phyloP scores from a whole-genome alignment of 768 basidiomycete genomes.

The Pleurotus tuber-regium region DNA sequence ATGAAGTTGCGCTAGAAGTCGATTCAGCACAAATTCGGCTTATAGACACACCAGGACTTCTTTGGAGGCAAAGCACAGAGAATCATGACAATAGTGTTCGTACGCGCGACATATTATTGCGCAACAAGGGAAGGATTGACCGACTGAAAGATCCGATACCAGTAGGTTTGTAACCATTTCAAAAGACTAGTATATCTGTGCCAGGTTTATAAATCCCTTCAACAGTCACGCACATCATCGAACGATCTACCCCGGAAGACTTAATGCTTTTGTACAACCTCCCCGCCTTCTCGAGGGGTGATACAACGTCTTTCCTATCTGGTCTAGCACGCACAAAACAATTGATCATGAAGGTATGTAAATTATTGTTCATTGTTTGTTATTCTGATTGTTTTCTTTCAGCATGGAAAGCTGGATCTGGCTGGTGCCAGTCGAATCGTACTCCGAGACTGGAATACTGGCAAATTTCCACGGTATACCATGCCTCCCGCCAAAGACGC shows the following conservation, averaged over 20 bases:
- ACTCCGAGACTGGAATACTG: constrained; percentile 81
- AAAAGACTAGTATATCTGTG: too few relatives aligned
- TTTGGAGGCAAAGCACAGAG: constrained; percentile 35
- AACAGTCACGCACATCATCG: constrained; percentile 61
- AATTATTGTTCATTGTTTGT: constrained; percentile 4
- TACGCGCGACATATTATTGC: constrained; percentile 72
- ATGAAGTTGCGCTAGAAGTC: constrained; percentile 53
- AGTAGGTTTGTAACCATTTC: constrained; percentile 48
- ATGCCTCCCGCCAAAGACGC: constrained; percentile 37
- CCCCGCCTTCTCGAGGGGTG: constrained; percentile 72
- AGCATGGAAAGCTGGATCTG: constrained; percentile 75
- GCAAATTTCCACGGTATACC: constrained; percentile 73
- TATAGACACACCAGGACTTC: constrained; percentile 89
- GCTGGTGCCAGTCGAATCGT: constrained; percentile 74
- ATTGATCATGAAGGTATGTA: constrained; percentile 71
- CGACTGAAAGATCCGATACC: constrained; percentile 77
- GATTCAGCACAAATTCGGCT: constrained; percentile 54
- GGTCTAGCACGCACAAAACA: constrained; percentile 73
- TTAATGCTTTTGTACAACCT: constrained; percentile 87
- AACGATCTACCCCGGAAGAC: constrained; percentile 71
- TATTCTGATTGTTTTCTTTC: constrained; percentile 15
- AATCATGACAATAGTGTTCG: constrained; percentile 39
- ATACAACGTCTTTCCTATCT: constrained; percentile 70
- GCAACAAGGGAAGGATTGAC: constrained; percentile 81
- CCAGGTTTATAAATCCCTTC: constrained; percentile 11